Conservation (phyloP, 78 protist genomes). For the Planoprotostelium fungivorum region DNA sequence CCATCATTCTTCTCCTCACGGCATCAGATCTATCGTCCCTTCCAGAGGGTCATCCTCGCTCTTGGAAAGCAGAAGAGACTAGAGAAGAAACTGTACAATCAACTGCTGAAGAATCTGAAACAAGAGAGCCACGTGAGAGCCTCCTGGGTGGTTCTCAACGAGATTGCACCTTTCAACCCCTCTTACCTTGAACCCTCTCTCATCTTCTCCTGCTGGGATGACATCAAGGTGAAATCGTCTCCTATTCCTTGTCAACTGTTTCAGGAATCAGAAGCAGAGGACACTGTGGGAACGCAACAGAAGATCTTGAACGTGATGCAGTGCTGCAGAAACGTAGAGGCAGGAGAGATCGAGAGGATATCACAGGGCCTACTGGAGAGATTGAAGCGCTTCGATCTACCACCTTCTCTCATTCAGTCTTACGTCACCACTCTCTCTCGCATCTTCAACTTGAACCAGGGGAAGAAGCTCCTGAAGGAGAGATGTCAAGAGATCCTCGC, state of each 20-base stretch:
- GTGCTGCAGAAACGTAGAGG: neutral
- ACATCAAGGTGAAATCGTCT: neutral
- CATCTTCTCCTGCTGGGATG: neutral
- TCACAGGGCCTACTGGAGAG: neutral
- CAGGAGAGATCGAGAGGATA: neutral
- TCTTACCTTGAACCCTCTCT: neutral
- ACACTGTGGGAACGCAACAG: neutral
- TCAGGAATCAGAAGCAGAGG: neutral
- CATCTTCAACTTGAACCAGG: neutral
- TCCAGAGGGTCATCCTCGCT: neutral
- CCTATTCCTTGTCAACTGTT: neutral
- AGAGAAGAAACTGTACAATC: neutral
- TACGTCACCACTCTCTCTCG: neutral
- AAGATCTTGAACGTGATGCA: neutral
- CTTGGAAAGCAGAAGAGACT: neutral
- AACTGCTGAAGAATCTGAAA: neutral
- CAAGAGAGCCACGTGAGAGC: neutral
- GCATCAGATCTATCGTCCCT: neutral
- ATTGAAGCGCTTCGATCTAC: neutral
- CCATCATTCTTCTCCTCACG: neutral
- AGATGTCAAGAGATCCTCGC: neutral
- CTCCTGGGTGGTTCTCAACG: neutral
- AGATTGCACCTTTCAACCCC: neutral
- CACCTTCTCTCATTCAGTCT: neutral
- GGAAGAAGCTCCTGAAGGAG: neutral